phyloP scores from a whole-genome alignment of 345 rosid genomes.

The Arabis alpina region DNA sequence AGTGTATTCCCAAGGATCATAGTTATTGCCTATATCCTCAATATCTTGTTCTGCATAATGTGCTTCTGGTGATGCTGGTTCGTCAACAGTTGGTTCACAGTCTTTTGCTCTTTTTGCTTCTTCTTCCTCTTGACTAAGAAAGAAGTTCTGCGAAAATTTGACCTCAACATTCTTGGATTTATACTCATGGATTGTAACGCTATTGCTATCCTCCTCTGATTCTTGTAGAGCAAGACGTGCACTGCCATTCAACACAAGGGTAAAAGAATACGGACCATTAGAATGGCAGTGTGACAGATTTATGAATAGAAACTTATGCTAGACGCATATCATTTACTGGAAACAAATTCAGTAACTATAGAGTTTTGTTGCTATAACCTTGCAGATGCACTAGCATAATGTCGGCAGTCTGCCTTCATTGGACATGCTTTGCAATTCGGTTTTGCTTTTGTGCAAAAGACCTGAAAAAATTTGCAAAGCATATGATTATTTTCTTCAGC shows the following conservation, averaged over 20 bases:
- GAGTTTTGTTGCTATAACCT: constrained; percentile 51
- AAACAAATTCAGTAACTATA: neutral
- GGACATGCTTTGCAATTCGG: constrained; percentile 97
- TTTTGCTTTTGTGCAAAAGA: constrained; percentile 79
- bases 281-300: neutral
- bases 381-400: constrained; percentile 89
- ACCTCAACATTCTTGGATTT: constrained; percentile 40
- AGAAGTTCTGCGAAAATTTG: constrained; percentile 46
- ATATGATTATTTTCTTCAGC: neutral
- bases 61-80: constrained; percentile 73
- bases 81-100: constrained; percentile 79
- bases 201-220: constrained; percentile 57
- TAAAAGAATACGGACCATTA: neutral
- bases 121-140: constrained; percentile 40
- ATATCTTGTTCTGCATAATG: constrained; percentile 56
- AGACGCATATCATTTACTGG: neutral
- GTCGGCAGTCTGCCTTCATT: constrained; percentile 88
- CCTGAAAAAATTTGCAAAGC: constrained; percentile 53
- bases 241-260: constrained; percentile 46
- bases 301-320: neutral
- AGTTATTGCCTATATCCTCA: constrained; percentile 35
- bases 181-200: constrained; percentile 35
- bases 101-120: constrained; percentile 12
- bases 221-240: constrained; percentile 84
- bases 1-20: constrained; percentile 53